phyloP scores from a whole-genome alignment of 495 filamentous ascomycete species.

The Recurvomyces mirabilis region DNA sequence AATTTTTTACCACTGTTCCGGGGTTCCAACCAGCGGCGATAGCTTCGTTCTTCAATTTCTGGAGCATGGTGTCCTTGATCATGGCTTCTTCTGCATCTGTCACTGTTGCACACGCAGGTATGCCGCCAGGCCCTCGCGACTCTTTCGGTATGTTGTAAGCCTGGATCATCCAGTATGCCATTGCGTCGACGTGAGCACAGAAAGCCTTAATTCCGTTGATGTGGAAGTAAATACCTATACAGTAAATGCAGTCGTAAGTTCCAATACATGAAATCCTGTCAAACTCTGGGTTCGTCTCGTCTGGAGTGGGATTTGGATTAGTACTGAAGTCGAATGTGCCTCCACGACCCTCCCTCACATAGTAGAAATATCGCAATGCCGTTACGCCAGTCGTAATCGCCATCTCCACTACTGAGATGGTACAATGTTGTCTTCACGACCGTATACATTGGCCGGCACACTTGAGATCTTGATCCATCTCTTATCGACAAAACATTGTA shows the following conservation, averaged over 20 bases:
- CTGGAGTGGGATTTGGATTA: no score
- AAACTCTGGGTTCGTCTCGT: no score
- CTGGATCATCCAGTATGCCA: not conserved
- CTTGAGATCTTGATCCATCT: no score
- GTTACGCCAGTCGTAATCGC: not conserved
- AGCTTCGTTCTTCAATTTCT: not conserved
- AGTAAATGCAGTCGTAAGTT: not conserved
- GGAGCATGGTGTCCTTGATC: not conserved
- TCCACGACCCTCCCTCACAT: not conserved
- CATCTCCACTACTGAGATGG: no score
- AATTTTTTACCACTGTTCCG: not conserved
- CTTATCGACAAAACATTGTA: no score
- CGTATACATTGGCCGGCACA: no score
- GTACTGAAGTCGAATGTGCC: not conserved
- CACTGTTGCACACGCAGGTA: no score
- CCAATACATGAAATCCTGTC: not conserved
- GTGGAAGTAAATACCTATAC: not conserved
- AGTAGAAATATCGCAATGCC: not conserved
- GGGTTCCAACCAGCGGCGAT: not conserved
- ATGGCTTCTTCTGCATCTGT: not conserved
- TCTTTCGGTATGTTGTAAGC: no score
- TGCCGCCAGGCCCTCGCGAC: no score
- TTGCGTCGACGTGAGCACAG: not conserved
- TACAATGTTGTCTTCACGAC: no score
- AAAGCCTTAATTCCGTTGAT: not conserved